Base-by-base conservation (phyloP, 2,329 filamentous ascomycete species). In the Tolypocladium endophyticum region DNA sequence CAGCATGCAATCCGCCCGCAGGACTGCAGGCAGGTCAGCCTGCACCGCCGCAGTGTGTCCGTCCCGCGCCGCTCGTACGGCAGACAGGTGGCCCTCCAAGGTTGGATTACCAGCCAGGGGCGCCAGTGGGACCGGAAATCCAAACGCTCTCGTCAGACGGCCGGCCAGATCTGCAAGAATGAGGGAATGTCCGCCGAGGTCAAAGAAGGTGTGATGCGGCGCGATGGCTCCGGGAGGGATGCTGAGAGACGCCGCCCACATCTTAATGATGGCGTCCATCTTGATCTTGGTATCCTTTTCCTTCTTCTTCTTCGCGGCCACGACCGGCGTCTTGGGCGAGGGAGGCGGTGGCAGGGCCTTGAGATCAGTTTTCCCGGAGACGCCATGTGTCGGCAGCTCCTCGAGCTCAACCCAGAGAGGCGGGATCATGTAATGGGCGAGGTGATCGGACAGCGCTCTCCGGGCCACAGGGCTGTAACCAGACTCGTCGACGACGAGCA, bases 401-500 rank as follows among this genome's bases (percentile, higher is more conserved):
- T 87, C 81, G 38, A 92, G 73, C 67, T 88, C 83, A 43, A 92
- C 85, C 89, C 89, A 93, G 3, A 92, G 72, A 0, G 87, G 80
- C 0, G 89, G 89, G 58, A 93, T 87, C 89, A 93, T 92, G 72
- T 93, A 93, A 62, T 90, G 88, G 1, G 89, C 89, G 36, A 93
- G 79, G 63, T 85, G 84, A 20, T 81, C 76, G 1, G 85, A 80
- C 2, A 93, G 78, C 20, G 81, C 80, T 59, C 85, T 82, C 55
- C 89, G 81, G 3, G 88, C 85, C 7, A 80, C 80, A 1, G 88
- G 85, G 64, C 88, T 91, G 71, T 89, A 87, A 6, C 87, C 88
- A 35, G 84, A 81, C 59, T 87, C 83, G 61, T 91, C 85, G 55
- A 92, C 83, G 55, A 87, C 81, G 3, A 90, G 77, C 4, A 76